Evolutionary conservation across 2,329 filamentous ascomycete species (phyloP), one percentile per base, ranked within the genome.

Genomic region (Trichoderma citrinoviride): DNA sequence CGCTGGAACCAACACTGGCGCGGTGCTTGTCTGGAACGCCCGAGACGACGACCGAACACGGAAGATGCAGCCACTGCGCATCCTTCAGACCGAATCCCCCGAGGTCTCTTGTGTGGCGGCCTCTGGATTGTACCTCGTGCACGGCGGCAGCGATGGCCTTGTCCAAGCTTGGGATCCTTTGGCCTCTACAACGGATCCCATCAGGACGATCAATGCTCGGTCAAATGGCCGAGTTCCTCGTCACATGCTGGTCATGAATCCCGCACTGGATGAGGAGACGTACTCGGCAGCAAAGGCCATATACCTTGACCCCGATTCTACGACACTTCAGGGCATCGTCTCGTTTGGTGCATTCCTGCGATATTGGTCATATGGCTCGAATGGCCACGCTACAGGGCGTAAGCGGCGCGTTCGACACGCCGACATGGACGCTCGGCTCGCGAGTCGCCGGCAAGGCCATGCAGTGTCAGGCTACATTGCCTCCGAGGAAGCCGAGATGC

Each of bases 111-210:
- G 88, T 67, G 77, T 99, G 17, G 95, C 90, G 6, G 76, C 97
- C 53, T 92, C 93, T 1, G 90, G 92, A 1, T 81, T 99, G 17
- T 96, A 96, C 73, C 79, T 99, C 17, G 90, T 98, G 7, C 92
- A 97, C 74, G 95, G 95, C 56, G 95, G 95, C 27, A 97, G 91
- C 70, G 95, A 99, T 77, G 94, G 95, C 0, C 85, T 98, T 3
- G 94, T 97, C 5, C 95, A 98, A 76, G 91, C 93, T 6, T 99
- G 95, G 95, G 95, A 99, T 78, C 91, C 91, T n/a, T 81, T 99
- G 53, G 92, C 89, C 1, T 98, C 94, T 2, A 90, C 85, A 0
- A 77, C 83, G 19, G 87, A 89, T 21, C 92, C 95, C 0, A 85
- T 98, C 58, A 87, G 93, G 44, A 98, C 93, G 0, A 82, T 99